Evolutionary conservation across 2,329 filamentous ascomycete species (phyloP).

Genomic region (Verticillium isaacii): DNA sequence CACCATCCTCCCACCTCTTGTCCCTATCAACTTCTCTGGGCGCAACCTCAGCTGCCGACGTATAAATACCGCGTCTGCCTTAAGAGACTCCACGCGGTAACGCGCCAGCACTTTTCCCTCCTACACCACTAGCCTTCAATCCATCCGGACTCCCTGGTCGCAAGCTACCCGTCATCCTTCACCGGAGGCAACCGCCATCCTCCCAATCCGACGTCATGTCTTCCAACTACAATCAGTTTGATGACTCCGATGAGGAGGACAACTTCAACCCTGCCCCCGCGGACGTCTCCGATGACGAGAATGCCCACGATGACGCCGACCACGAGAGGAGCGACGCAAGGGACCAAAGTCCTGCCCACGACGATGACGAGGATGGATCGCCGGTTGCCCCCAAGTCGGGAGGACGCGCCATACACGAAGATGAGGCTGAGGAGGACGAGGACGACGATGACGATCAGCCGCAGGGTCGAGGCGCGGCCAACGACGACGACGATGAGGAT

Average conservation of each 20-base stretch:
- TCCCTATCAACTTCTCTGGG: background rate
- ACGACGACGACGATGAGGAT: constrained; percentile 48
- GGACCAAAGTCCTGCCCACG: constrained; percentile 28
- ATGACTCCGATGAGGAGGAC: constrained; percentile 72
- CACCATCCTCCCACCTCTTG: background rate
- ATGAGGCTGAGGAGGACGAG: constrained; percentile 24
- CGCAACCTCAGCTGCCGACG: background rate
- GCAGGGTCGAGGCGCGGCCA: constrained; percentile 35
- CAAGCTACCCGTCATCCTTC: background rate
- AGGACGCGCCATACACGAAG: constrained; percentile 24
- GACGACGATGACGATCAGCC: constrained; percentile 31
- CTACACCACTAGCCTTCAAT: background rate
- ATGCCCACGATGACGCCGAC: constrained; percentile 36
- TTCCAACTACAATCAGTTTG: constrained; percentile 41
- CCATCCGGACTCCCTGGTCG: background rate
- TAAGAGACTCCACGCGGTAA: background rate
- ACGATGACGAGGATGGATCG: constrained; percentile 36
- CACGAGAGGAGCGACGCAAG: constrained; percentile 39
- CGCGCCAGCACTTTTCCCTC: background rate
- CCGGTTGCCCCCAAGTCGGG: constrained; percentile 12
- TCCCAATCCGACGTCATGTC: constrained; percentile 30
- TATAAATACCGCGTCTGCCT: background rate
- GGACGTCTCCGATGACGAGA: constrained; percentile 69
- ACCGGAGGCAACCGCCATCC: background rate
- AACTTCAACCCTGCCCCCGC: constrained; percentile 83